Evolutionary conservation across 805 yeast genomes (phyloP).

Genomic region (Cyberlindnera galapagoensis): DNA sequence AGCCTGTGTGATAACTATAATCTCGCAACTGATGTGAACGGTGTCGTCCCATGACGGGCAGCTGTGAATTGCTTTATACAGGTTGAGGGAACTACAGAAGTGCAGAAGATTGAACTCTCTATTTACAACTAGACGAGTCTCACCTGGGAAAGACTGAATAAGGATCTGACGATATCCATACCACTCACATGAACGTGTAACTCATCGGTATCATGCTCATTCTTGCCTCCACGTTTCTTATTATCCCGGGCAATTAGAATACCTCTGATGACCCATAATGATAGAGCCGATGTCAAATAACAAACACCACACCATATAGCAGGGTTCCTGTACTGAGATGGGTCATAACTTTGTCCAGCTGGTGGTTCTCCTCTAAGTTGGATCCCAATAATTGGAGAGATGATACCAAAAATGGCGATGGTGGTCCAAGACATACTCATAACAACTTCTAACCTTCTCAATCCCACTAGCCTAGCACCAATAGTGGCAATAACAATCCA

Average conservation of each 20-base stretch:
- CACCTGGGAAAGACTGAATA: slow-evolving; percentile 8
- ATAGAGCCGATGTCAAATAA: slow-evolving; percentile 39
- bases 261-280: slow-evolving; percentile 43
- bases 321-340: slow-evolving; percentile 45
- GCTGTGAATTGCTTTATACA: no score
- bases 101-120: no score
- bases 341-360: slow-evolving; percentile 28
- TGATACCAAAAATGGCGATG: slow-evolving; percentile 44
- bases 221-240: slow-evolving; percentile 20
- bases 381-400: slow-evolving; percentile 57
- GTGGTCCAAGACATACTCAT: slow-evolving; percentile 48
- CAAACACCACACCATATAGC: slow-evolving; percentile 55
- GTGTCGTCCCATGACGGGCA: no score
- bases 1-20: no score
- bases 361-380: slow-evolving; percentile 31
- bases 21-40: no score
- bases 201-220: slow-evolving; percentile 25
- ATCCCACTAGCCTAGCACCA: slow-evolving; percentile 46
- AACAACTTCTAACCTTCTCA: slow-evolving; percentile 42
- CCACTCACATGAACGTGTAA: slow-evolving; percentile 14
- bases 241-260: slow-evolving; percentile 47
- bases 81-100: no score
- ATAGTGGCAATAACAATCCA: slow-evolving; percentile 52
- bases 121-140: no score
- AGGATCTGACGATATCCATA: neutral